A percentile compares a stretch with the other conserved stretches of the same genome.
phyloP scores from a whole-genome alignment of 176 grass and related monocot genomes.

The Musa schizocarpa region DNA sequence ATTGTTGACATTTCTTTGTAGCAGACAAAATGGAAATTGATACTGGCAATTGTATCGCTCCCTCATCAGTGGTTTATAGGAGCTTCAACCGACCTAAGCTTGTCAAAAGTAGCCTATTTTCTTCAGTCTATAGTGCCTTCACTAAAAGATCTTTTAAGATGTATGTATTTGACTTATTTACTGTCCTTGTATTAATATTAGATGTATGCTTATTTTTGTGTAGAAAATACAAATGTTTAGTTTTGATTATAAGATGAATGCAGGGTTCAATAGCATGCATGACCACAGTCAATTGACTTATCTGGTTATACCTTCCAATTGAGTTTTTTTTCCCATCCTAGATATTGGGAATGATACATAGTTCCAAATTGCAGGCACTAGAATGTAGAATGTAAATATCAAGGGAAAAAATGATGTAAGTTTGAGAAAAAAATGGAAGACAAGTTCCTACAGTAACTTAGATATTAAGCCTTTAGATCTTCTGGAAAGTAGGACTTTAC shows the following conservation, averaged over 20 bases:
- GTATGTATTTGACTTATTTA: conserved; percentile 2
- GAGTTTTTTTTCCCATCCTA: not conserved
- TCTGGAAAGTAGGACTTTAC: no score
- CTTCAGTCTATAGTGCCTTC: conserved; percentile 66
- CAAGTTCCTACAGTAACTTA: no score
- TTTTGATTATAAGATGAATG: no score
- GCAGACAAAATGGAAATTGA: conserved; percentile 69
- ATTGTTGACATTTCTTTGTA: conserved; percentile 20
- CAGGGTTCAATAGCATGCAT: no score
- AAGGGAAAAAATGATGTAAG: not conserved
- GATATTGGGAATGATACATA: not conserved
- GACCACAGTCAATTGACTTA: not conserved
- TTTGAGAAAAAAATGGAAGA: no score
- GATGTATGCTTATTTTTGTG: conserved; percentile 23
- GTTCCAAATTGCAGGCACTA: not conserved
- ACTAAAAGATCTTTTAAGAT: conserved; percentile 50
- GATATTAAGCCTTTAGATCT: no score
- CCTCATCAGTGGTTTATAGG: conserved; percentile 46
- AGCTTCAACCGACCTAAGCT: conserved; percentile 44
- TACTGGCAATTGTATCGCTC: conserved; percentile 54
- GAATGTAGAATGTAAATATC: not conserved
- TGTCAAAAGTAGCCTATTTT: conserved; percentile 71
- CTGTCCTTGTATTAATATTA: not conserved
- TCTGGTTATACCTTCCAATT: conserved; percentile 26
- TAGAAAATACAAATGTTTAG: conserved; percentile 33